phyloP scores from a whole-genome alignment of 2,329 filamentous ascomycete species.

The Cercospora zeae-maydis region DNA sequence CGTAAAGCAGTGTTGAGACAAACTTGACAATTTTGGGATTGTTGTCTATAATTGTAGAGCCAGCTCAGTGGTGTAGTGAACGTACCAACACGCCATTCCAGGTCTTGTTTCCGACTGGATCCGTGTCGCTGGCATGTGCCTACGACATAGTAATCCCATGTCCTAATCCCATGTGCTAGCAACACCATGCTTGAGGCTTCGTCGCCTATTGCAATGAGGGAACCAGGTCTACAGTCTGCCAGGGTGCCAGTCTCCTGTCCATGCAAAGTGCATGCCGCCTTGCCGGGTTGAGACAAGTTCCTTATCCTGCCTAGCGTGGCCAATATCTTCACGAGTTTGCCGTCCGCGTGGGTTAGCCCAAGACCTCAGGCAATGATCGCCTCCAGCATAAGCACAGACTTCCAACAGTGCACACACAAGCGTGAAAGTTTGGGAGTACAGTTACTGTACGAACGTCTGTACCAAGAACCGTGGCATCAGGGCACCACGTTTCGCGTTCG shows the following conservation, averaged over 20 bases:
- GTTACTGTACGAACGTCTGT: background rate
- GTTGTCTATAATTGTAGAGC: too few species aligned
- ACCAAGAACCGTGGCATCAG: background rate
- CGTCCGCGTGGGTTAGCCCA: background rate
- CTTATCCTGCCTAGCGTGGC: background rate
- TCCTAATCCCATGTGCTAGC: too few species aligned
- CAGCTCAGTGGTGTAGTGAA: too few species aligned
- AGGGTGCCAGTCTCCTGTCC: background rate
- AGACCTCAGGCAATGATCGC: background rate
- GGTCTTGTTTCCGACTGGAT: too few species aligned
- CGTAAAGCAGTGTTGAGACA: slow-evolving; percentile 1
- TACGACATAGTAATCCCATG: too few species aligned
- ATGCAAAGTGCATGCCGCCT: background rate
- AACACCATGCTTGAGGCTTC: too few species aligned
- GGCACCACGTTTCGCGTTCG: background rate
- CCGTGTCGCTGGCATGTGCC: too few species aligned
- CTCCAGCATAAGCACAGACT: background rate
- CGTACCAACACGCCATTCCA: too few species aligned
- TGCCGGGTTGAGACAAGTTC: background rate
- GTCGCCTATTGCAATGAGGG: background rate
- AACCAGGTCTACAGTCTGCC: background rate
- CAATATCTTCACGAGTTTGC: background rate
- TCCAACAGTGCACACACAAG: background rate
- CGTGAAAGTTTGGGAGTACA: too few species aligned
- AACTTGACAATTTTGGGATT: too few species aligned